Evolutionary conservation across 371 early-diverging fungal genomes (phyloP).

Genomic region (Umbelopsis sp.): DNA sequence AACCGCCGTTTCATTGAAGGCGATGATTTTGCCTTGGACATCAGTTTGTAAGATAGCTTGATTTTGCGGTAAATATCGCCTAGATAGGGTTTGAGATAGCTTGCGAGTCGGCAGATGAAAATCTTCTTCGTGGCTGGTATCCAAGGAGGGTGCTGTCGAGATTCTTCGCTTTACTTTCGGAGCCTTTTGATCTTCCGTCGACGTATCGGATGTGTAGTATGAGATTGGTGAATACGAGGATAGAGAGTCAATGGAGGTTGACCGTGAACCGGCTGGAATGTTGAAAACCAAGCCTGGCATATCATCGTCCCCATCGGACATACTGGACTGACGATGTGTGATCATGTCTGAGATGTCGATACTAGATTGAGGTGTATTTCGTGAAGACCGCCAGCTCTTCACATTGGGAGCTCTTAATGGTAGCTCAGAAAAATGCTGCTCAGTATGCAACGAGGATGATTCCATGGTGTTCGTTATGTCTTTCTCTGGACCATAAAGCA

Average conservation of each 20-base stretch:
- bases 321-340: not conserved
- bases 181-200: not conserved
- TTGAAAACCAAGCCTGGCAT: constrained; percentile 4
- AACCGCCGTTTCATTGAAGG: constrained; percentile 7
- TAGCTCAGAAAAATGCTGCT: constrained; percentile 5
- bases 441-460: not conserved
- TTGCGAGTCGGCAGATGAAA: not conserved
- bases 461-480: not conserved
- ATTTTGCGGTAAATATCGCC: constrained; percentile 7
- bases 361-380: not conserved
- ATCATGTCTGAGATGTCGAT: not conserved
- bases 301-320: constrained; percentile 2
- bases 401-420: not conserved
- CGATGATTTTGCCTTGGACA: not conserved
- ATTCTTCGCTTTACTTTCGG: not conserved
- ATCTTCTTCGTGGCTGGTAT: not conserved
- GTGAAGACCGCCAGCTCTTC: not conserved
- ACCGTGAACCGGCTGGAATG: constrained; percentile 3
- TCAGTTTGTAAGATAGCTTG: constrained; percentile 15
- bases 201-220: not conserved
- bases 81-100: not conserved
- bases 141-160: not conserved
- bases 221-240: constrained; percentile 2
- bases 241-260: constrained; percentile 11
- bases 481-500: not conserved